Conservation (phyloP, 2,329 filamentous ascomycete species). For the Stagonosporopsis rhizophila region DNA sequence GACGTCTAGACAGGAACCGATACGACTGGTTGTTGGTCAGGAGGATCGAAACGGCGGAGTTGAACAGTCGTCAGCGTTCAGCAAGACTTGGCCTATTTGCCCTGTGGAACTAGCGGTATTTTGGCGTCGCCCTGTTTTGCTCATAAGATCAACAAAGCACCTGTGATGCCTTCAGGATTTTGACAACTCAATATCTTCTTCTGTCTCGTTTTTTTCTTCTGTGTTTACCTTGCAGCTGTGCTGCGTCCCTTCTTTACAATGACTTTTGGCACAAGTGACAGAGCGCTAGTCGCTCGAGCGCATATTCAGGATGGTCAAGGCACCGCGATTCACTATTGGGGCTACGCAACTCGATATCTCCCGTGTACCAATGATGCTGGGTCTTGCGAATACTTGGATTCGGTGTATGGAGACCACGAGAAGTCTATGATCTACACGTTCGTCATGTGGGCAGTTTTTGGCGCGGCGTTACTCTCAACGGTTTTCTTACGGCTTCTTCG, state of each 20-base stretch:
- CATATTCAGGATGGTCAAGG: slow-evolving; percentile 6
- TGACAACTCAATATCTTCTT: not conserved
- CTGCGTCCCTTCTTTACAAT: slow-evolving; percentile 17
- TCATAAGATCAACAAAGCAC: not conserved
- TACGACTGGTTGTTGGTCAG: slow-evolving; percentile 6
- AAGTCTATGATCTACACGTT: slow-evolving; percentile 61
- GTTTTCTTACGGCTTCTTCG: slow-evolving; percentile 34
- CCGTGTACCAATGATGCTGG: slow-evolving; percentile 64
- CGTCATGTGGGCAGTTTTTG: slow-evolving; percentile 61
- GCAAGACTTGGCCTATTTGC: slow-evolving; percentile 1
- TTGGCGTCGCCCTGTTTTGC: slow-evolving; percentile 1
- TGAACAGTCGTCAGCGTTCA: not conserved
- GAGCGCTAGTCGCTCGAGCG: slow-evolving; percentile 13
- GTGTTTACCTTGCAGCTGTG: slow-evolving; percentile 13
- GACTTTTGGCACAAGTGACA: slow-evolving; percentile 1
- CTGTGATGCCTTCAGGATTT: not conserved
- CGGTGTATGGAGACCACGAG: slow-evolving; percentile 61
- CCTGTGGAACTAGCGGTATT: slow-evolving; percentile 10
- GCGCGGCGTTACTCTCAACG: slow-evolving; percentile 53
- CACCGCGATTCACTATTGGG: slow-evolving; percentile 55
- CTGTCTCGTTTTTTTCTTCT: slow-evolving; percentile 5
- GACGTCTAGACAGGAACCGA: slow-evolving; percentile 3
- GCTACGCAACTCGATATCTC: slow-evolving; percentile 58
- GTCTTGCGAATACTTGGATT: slow-evolving; percentile 63
- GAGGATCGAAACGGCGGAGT: slow-evolving; percentile 9